Percentiles rank a stretch among this genome's conserved stretches.
These are phyloP conservation scores for Diutina scorzettiae DNA, from an alignment of 1,139 yeast species.

Conservation along the genomic window DNA sequence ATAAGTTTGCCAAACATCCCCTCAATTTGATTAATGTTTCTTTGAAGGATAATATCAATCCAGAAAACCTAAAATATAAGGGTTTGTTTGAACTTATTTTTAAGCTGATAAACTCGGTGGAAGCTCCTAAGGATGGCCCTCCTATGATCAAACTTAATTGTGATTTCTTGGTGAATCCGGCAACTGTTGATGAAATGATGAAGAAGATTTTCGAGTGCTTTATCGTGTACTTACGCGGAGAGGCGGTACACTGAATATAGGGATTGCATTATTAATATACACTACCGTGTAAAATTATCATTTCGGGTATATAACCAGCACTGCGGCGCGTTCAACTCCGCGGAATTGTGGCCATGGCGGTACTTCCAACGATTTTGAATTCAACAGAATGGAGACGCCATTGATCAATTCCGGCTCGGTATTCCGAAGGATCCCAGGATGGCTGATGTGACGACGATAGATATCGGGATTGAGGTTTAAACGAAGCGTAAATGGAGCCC, in stretches of 20 bases:
- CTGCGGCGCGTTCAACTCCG: too few relatives aligned
- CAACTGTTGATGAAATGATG: constrained; percentile 13
- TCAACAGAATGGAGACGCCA: neutral
- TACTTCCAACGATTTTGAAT: neutral
- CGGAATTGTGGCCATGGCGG: constrained; percentile 2
- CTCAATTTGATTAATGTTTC: constrained; percentile 19
- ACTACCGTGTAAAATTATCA: too few relatives aligned
- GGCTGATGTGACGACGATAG: neutral
- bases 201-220: constrained; percentile 24
- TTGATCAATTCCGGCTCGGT: neutral
- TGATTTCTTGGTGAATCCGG: constrained; percentile 23
- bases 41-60: constrained; percentile 25
- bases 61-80: constrained; percentile 29
- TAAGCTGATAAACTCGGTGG: constrained; percentile 21
- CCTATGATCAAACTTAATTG: constrained; percentile 25
- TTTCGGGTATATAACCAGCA: too few relatives aligned
- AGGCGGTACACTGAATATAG: too few relatives aligned
- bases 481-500: neutral
- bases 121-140: constrained; percentile 9
- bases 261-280: neutral
- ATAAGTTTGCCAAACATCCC: constrained; percentile 19
- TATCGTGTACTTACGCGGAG: constrained; percentile 22
- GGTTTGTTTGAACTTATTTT: constrained; percentile 29
- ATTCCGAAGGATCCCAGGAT: neutral
- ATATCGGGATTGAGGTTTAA: neutral